phyloP scores from a whole-genome alignment of 768 basidiomycete genomes.

The Boletus pseudopeckii region DNA sequence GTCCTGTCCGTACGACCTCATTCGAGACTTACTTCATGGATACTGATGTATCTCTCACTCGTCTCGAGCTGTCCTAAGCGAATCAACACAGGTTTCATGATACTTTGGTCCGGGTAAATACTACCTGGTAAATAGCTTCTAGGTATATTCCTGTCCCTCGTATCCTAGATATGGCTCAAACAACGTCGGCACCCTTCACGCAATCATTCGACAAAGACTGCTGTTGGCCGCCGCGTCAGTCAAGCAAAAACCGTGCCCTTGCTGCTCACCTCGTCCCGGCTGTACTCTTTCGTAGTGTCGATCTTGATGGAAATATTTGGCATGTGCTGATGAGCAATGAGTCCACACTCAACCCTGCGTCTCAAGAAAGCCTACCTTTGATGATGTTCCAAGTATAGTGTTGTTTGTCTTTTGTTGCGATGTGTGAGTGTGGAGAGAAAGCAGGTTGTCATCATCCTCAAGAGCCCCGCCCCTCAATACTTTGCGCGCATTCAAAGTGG shows the following conservation, averaged over 20 bases:
- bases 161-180: slow-evolving; percentile 1
- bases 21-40: no score
- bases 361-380: slow-evolving; percentile 1
- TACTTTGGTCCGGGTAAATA: no score
- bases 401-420: slow-evolving; percentile 6
- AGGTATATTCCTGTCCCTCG: no score
- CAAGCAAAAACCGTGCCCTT: background rate
- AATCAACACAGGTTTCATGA: background rate
- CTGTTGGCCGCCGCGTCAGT: background rate
- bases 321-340: slow-evolving; percentile 7
- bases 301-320: slow-evolving; percentile 62
- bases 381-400: background rate
- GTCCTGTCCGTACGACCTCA: no score
- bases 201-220: slow-evolving; percentile 2
- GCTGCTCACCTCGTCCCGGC: slow-evolving; percentile 36
- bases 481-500: slow-evolving; percentile 54
- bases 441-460: slow-evolving; percentile 11
- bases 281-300: slow-evolving; percentile 54
- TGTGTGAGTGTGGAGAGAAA: slow-evolving; percentile 12
- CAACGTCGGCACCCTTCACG: slow-evolving; percentile 4
- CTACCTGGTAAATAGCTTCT: background rate
- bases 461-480: slow-evolving; percentile 34
- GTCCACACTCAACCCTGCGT: background rate
- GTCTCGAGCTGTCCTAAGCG: no score
- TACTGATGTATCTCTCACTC: no score